These are phyloP conservation scores for Eutrema heterophyllum DNA, from an alignment of 345 rosid species.

Conservation along the genomic window DNA sequence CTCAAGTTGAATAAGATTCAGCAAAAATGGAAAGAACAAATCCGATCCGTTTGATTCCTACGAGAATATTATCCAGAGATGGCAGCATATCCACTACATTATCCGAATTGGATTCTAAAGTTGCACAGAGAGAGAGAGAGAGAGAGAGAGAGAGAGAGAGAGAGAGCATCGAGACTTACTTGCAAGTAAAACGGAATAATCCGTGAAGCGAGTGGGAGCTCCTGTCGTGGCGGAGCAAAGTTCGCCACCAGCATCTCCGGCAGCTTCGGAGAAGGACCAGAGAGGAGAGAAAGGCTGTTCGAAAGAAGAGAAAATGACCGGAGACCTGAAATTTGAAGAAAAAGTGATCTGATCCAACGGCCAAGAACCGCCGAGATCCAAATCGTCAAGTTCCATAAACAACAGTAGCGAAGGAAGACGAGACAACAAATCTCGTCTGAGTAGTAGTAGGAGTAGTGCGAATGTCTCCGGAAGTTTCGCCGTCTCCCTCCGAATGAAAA, in stretches of 20 bases:
- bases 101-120: background rate
- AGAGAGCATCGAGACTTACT: slow-evolving; percentile 40
- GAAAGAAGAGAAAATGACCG: slow-evolving; percentile 43
- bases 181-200: slow-evolving; percentile 43
- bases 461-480: background rate
- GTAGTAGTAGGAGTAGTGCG: background rate
- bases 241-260: slow-evolving; percentile 30
- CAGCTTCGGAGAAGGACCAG: slow-evolving; percentile 72
- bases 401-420: background rate
- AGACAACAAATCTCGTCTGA: background rate
- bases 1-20: background rate
- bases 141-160: background rate
- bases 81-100: slow-evolving; percentile 13
- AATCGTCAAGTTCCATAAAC: slow-evolving; percentile 64
- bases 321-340: slow-evolving; percentile 49
- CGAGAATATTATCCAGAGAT: slow-evolving; percentile 1
- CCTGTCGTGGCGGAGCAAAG: slow-evolving; percentile 22
- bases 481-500: background rate
- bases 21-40: background rate
- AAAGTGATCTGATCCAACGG: slow-evolving; percentile 69
- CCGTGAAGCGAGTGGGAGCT: slow-evolving; percentile 36
- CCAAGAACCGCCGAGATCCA: slow-evolving; percentile 64
- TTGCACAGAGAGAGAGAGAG: background rate
- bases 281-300: slow-evolving; percentile 89
- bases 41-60: slow-evolving; percentile 14